These are phyloP conservation scores for Alternaria triticimaculans DNA, from an alignment of 2,329 filamentous ascomycete genomes.

Conservation along the genomic window DNA sequence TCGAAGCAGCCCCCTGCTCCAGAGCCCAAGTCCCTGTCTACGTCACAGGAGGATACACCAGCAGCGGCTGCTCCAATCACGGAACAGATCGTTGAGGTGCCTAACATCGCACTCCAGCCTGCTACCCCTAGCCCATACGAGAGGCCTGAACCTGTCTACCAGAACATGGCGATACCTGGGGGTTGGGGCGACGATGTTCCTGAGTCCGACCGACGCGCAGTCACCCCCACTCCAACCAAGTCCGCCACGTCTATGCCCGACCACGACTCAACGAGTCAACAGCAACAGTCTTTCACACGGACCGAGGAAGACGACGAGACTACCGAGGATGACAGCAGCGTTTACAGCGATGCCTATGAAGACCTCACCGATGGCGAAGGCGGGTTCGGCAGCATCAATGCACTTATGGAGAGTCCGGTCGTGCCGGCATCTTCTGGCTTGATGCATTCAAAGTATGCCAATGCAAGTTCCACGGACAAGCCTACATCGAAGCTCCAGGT, in stretches of 20 bases:
- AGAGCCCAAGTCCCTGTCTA: slow-evolving; percentile 40
- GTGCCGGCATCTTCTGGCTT: slow-evolving; percentile 32
- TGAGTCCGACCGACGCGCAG: slow-evolving; percentile 1
- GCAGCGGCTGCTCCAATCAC: slow-evolving; percentile 10
- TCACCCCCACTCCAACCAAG: neutral
- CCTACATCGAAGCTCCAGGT: slow-evolving; percentile 19
- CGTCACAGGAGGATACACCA: slow-evolving; percentile 19
- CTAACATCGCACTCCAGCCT: slow-evolving; percentile 45
- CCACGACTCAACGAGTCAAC: slow-evolving; percentile 10
- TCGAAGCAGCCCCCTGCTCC: slow-evolving; percentile 20
- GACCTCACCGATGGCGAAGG: slow-evolving; percentile 70
- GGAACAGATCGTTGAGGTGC: slow-evolving; percentile 31
- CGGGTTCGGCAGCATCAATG: slow-evolving; percentile 76
- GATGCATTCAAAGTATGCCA: slow-evolving; percentile 34
- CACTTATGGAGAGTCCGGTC: slow-evolving; percentile 69
- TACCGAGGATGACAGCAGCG: slow-evolving; percentile 55
- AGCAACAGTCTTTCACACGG: neutral
- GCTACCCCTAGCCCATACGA: slow-evolving; percentile 43
- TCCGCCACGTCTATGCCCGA: neutral
- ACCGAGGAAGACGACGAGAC: slow-evolving; percentile 26
- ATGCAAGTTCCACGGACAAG: slow-evolving; percentile 20
- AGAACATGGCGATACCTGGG: slow-evolving; percentile 37
- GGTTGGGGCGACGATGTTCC: slow-evolving; percentile 42
- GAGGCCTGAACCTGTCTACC: slow-evolving; percentile 33
- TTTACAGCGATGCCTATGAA: slow-evolving; percentile 81